Base-by-base conservation (phyloP, 1,284 basidiomycete species). In the Anthracocystis walkeri region DNA sequence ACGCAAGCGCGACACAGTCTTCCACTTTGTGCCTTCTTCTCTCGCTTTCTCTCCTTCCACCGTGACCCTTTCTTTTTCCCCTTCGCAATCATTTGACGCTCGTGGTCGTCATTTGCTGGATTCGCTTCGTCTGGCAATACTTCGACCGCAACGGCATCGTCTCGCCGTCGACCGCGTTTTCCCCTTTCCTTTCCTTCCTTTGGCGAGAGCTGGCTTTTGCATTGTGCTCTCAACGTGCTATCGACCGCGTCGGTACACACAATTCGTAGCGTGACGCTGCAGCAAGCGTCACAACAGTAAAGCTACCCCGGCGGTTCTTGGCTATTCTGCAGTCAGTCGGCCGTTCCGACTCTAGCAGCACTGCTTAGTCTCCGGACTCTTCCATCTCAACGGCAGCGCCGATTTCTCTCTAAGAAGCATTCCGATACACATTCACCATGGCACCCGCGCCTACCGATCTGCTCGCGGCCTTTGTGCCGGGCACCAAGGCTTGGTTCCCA, bases 401-500 rank as follows among this genome's bases (percentile, higher is more conserved):
- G 46, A 50, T 49, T 2, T 35, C 21, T 33, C 21, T 8, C 31
- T 21, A n/a, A 25, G 12, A 56, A 45, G 53, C 31, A 12, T 21
- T 35, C 3, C 16, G n/a, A 21, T 42, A 40, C 21, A 48, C 48
- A 35, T 10, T 7, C 18, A 61, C 11, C 64, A 77, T 77, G 74
- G 74, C 74, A 23, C 73, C 78, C n/a, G 69, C 76, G 38, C 48
- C 70, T 14, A 59, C 75, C 11, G 75, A 76, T 21, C 65, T 70
- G 27, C 77, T 85, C 29, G 70, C 73, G 12, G 78, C 83, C 31
- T 87, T 86, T 57, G 75, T 82, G 51, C 74, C 80, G 50, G 86
- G 86, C 54, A 86, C 86, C 20, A 82, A 85, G 46, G 84, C 85
- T 48, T 88, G 87, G 94, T 93, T 95, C 85, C 89, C 93, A 78